Evolutionary conservation across 805 yeast species (phyloP).

Genomic region (Saturnispora dispora): DNA sequence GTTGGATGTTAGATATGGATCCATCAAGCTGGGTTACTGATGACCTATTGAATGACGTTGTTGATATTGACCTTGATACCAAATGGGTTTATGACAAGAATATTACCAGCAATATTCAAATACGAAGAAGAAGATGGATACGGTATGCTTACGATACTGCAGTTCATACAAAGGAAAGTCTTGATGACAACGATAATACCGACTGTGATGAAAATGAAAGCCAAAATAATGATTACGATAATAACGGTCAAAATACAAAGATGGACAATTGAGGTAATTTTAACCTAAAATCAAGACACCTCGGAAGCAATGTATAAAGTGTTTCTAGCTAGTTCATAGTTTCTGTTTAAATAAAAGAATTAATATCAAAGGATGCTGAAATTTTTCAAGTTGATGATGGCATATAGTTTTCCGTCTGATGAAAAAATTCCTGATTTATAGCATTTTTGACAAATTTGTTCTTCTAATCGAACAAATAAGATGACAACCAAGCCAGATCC

Average conservation of each 20-base stretch:
- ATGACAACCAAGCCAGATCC: conserved; percentile 43
- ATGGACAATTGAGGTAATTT: not conserved
- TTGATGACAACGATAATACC: conserved; percentile 10
- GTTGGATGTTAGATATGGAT: conserved; percentile 61
- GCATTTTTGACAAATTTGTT: not conserved
- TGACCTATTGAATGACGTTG: conserved; percentile 40
- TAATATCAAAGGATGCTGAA: not conserved
- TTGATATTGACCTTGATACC: conserved; percentile 59
- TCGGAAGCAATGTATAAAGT: not conserved
- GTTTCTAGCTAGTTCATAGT: not conserved
- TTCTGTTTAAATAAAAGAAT: not conserved
- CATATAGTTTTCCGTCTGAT: not conserved
- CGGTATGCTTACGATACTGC: conserved; percentile 31
- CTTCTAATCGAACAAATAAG: not conserved
- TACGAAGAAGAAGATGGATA: conserved; percentile 63
- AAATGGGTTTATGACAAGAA: conserved; percentile 76
- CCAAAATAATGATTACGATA: not conserved
- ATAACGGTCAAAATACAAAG: not conserved
- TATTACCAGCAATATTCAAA: conserved; percentile 21
- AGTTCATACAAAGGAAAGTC: conserved; percentile 13
- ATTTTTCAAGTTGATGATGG: not conserved
- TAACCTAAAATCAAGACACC: not conserved
- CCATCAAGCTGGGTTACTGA: conserved; percentile 56
- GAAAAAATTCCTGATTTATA: conserved; percentile 3
- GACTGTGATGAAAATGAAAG: not conserved